These are phyloP conservation scores for Dichotomocladium elegans DNA, from an alignment of 371 early-diverging fungal genomes.

Conservation along the genomic window DNA sequence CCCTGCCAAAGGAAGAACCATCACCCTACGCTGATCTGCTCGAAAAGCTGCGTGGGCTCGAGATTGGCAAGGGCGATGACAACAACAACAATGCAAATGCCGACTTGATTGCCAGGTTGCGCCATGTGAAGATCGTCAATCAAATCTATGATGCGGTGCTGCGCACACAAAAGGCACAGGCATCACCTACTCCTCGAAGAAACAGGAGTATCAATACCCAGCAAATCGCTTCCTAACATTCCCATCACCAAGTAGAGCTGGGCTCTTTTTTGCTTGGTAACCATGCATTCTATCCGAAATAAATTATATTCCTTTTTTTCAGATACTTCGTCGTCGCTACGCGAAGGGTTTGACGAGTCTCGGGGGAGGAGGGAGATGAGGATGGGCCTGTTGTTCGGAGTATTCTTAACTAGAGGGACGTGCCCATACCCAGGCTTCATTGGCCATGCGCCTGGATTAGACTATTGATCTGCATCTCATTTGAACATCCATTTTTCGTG, in stretches of 20 bases:
- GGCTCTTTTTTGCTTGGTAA: background rate
- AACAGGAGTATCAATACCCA: background rate
- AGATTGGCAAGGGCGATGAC: background rate
- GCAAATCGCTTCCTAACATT: background rate
- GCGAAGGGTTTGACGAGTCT: too few relatives aligned
- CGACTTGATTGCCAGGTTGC: background rate
- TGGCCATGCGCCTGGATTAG: too few relatives aligned
- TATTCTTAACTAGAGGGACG: too few relatives aligned
- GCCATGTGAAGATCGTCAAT: slow-evolving; percentile 14
- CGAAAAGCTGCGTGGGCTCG: slow-evolving; percentile 3
- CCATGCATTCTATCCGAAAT: background rate
- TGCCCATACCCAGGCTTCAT: too few relatives aligned
- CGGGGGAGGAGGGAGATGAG: too few relatives aligned
- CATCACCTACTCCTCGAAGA: background rate
- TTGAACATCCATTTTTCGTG: too few relatives aligned
- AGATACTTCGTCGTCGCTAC: too few relatives aligned
- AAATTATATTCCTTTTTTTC: background rate
- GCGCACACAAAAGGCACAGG: background rate
- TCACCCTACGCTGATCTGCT: slow-evolving; percentile 20
- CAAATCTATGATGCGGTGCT: slow-evolving; percentile 12
- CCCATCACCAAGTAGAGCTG: background rate
- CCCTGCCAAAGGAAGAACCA: background rate
- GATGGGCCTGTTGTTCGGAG: too few relatives aligned
- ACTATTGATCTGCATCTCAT: too few relatives aligned
- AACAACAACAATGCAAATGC: background rate